Evolutionary conservation across 208 protist genomes (phyloP).

Genomic region (Angomonas deanei): DNA sequence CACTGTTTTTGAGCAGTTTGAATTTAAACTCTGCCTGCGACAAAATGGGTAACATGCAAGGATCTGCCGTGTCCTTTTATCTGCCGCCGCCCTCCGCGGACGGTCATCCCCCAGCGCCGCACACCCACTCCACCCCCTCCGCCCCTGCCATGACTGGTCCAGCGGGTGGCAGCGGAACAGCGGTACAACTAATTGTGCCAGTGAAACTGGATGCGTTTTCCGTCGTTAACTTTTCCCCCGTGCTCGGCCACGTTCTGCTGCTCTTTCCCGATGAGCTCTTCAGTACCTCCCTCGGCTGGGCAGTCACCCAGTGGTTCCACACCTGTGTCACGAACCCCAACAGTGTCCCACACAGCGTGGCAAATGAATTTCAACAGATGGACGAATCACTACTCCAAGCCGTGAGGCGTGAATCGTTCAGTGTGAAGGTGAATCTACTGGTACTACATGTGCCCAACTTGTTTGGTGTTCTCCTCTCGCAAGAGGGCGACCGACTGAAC

Average conservation of each 20-base stretch:
- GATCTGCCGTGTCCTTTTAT: neutral
- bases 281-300: slow-evolving; percentile 8
- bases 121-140: neutral
- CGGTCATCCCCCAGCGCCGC: neutral
- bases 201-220: slow-evolving; percentile 36
- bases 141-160: no score
- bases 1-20: no score
- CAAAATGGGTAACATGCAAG: neutral
- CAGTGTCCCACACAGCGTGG: neutral
- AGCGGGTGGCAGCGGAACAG: neutral
- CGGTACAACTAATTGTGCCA: neutral
- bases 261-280: slow-evolving; percentile 1
- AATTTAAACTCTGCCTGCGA: neutral
- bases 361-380: neutral
- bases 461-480: no score
- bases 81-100: neutral
- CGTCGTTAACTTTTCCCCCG: slow-evolving; percentile 24
- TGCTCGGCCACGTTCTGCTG: slow-evolving; percentile 16
- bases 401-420: neutral
- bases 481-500: no score
- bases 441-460: no score
- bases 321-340: neutral
- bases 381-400: neutral
- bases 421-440: neutral
- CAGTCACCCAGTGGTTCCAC: slow-evolving; percentile 15